Evolutionary conservation across 495 filamentous ascomycete genomes (phyloP), one percentile per base, ranked within the genome.

Genomic region (Venustampulla echinocandica): DNA sequence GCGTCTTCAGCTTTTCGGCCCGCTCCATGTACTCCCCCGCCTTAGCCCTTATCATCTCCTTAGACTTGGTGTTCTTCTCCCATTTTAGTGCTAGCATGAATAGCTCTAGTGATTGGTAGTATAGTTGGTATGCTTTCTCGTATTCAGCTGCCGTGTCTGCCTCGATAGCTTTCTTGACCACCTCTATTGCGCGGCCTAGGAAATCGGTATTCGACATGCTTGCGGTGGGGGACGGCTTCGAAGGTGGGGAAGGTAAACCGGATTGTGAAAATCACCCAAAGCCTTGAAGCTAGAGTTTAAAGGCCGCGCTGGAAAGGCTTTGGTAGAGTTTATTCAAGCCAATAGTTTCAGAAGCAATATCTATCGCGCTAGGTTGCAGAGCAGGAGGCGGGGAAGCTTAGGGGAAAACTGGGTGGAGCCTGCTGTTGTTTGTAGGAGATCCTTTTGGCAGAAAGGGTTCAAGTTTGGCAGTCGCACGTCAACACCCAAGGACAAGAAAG

Each of bases 21-120:
- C 92, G 85, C 63, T 94, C 89, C 86, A 99, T 94, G 73, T 99
- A 99, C 61, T 96, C 90, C 55, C 71, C 84, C 1, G 85, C 82
- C 69, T 97, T 97, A 34, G 80, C 77, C 44, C 90, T 82, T 52
- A 99, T 95, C 79, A 95, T 94, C 63, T 94, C 86, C 69, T 98
- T 97, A 34, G 85, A 87, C 49, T 86, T 88, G 28, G 79, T 77
- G 67, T 95, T 97, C 75, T 97, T 99, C 70, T 96, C 90, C 88
- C 89, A 97, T 71, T 97, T 97, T 22, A 95, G 69, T 9, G 90
- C 90, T 35, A 95, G 79, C 85, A 96, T 90, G 69, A 96, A 96
- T 42, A 93, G 74, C 68, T 96, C 88, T 52, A 97, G 82, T 49
- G 90, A 78, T 59, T 85, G 79, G 71, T 94, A 95, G 76, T 99